These are phyloP conservation scores for Alternaria angustiovoidea DNA, from an alignment of 2,329 filamentous ascomycete genomes.

Conservation along the genomic window DNA sequence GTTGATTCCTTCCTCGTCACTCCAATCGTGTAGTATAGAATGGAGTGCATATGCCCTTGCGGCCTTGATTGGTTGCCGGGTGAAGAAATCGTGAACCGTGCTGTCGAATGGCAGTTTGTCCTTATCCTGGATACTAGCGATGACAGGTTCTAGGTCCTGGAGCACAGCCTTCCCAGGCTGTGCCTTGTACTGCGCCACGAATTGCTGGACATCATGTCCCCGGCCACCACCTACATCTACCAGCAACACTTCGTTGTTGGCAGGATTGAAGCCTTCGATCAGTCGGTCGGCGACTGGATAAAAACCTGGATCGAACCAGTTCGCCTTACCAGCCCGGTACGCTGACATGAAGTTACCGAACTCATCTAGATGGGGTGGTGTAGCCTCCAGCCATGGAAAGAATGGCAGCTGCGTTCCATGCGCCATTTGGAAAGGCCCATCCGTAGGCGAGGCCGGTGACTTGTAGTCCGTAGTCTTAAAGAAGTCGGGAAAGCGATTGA, in stretches of 20 bases:
- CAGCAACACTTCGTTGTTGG: slow-evolving; percentile 33
- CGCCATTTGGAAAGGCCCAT: slow-evolving; percentile 50
- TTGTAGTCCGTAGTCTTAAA: slow-evolving; percentile 18
- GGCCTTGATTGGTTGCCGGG: slow-evolving; percentile 57
- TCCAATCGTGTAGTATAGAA: slow-evolving; percentile 35
- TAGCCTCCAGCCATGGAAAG: slow-evolving; percentile 50
- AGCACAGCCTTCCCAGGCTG: slow-evolving; percentile 56
- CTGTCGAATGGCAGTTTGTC: slow-evolving; percentile 41
- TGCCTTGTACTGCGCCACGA: slow-evolving; percentile 40
- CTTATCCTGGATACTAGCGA: slow-evolving; percentile 24
- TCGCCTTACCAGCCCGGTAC: slow-evolving; percentile 20
- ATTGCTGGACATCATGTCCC: slow-evolving; percentile 53
- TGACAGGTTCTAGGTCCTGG: slow-evolving; percentile 57
- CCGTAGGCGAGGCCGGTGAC: slow-evolving; percentile 8
- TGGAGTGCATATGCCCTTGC: slow-evolving; percentile 35
- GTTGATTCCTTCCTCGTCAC: slow-evolving; percentile 21
- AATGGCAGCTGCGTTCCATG: slow-evolving; percentile 48
- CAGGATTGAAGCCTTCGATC: slow-evolving; percentile 32
- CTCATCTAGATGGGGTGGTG: slow-evolving; percentile 43
- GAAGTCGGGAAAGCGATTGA: slow-evolving; percentile 22
- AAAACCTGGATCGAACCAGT: slow-evolving; percentile 23
- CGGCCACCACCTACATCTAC: slow-evolving; percentile 57
- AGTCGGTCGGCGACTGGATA: slow-evolving; percentile 29
- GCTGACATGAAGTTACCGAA: slow-evolving; percentile 24
- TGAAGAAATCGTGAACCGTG: slow-evolving; percentile 57